Conservation (phyloP, 1,284 basidiomycete species). For the Austroboletus sp. region DNA sequence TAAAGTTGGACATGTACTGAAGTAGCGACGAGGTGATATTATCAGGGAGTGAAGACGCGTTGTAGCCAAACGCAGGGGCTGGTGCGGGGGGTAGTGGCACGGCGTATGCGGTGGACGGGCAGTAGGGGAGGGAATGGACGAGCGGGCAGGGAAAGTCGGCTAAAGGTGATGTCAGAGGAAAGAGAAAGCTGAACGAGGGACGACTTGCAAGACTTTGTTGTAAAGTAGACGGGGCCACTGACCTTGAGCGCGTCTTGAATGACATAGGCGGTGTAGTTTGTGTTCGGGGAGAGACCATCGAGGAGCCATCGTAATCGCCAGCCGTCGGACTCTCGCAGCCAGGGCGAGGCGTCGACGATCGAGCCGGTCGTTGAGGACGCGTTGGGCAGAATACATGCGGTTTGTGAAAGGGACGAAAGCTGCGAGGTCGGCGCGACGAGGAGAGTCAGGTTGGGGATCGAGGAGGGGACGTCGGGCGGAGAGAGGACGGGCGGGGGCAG, state of each 20-base stretch:
- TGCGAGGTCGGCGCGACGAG: slow-evolving; percentile 45
- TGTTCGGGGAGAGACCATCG: slow-evolving; percentile 49
- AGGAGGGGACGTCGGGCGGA: slow-evolving; percentile 37
- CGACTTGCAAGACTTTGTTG: slow-evolving; percentile 60
- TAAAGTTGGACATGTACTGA: slow-evolving; percentile 65
- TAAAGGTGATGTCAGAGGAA: background rate
- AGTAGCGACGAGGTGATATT: slow-evolving; percentile 46
- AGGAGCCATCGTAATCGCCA: slow-evolving; percentile 67
- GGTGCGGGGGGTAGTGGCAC: slow-evolving; percentile 55
- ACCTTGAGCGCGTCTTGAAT: slow-evolving; percentile 49
- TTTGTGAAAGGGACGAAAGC: slow-evolving; percentile 45
- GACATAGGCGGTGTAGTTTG: slow-evolving; percentile 68
- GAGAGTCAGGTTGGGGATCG: slow-evolving; percentile 48
- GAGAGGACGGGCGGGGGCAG: slow-evolving; percentile 56
- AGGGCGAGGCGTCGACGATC: slow-evolving; percentile 40
- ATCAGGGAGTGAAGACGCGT: slow-evolving; percentile 48
- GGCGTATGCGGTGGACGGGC: slow-evolving; percentile 66
- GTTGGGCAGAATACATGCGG: slow-evolving; percentile 50
- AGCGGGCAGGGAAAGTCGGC: slow-evolving; percentile 69
- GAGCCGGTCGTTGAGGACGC: slow-evolving; percentile 33
- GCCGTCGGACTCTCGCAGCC: slow-evolving; percentile 50
- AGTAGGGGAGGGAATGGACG: slow-evolving; percentile 64
- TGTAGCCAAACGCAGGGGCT: slow-evolving; percentile 39
- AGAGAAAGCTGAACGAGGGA: background rate
- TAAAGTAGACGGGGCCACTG: slow-evolving; percentile 57